phyloP scores from a whole-genome alignment of 2,329 filamentous ascomycete species.

The Fusarium begoniae region DNA sequence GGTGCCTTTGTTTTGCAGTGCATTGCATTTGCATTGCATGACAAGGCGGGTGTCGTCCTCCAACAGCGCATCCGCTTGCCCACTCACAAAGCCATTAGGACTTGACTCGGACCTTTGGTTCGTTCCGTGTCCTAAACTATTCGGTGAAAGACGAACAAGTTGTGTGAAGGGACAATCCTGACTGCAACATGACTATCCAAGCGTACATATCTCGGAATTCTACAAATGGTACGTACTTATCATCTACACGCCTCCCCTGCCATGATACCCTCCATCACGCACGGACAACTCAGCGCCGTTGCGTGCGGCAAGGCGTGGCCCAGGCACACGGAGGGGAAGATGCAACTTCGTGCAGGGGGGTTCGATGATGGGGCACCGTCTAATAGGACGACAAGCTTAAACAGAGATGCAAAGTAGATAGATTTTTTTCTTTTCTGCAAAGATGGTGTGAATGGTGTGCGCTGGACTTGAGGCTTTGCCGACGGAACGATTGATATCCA shows the following conservation, averaged over 20 bases:
- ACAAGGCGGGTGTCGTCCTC: slow-evolving; percentile 28
- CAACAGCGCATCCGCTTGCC: slow-evolving; percentile 23
- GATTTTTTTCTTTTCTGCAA: slow-evolving; percentile 5
- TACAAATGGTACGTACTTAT: slow-evolving; percentile 2
- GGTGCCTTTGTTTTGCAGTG: slow-evolving; percentile 20
- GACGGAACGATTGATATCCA: slow-evolving; percentile 11
- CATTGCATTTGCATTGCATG: slow-evolving; percentile 38
- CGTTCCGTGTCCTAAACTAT: neutral
- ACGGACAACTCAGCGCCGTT: slow-evolving; percentile 46
- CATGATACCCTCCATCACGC: slow-evolving; percentile 44
- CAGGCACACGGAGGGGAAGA: slow-evolving; percentile 37
- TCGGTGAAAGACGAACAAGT: slow-evolving; percentile 14
- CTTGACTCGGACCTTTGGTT: neutral
- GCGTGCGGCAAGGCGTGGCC: slow-evolving; percentile 35
- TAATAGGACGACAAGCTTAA: slow-evolving; percentile 47
- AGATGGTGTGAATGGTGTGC: slow-evolving; percentile 33
- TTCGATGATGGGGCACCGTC: slow-evolving; percentile 56
- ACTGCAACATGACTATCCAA: slow-evolving; percentile 27
- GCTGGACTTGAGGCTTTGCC: slow-evolving; percentile 16
- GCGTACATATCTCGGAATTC: slow-evolving; percentile 25
- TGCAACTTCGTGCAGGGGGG: slow-evolving; percentile 32
- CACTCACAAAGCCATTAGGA: slow-evolving; percentile 19
- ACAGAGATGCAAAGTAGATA: slow-evolving; percentile 28
- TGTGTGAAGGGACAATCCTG: slow-evolving; percentile 1
- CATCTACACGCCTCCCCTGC: slow-evolving; percentile 30